Conservation (phyloP, 2,329 filamentous ascomycete species). For the Sporothrix pseudoabietina region DNA sequence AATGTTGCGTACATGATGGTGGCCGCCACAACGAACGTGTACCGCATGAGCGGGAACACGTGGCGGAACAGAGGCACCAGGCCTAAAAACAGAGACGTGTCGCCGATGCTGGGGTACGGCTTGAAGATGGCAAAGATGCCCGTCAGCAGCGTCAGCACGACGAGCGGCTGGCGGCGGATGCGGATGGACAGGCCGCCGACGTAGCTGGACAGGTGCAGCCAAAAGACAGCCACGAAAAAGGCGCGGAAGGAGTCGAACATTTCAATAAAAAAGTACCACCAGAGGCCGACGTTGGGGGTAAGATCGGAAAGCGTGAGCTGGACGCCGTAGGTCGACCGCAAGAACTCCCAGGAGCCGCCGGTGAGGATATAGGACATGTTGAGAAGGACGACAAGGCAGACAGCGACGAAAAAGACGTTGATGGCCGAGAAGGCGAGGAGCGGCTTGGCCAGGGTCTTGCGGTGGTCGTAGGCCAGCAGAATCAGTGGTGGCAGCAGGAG, state of each 20-base stretch:
- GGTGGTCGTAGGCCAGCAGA: constrained; percentile 75
- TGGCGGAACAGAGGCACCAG: constrained; percentile 86
- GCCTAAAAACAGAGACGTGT: constrained; percentile 82
- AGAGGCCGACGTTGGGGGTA: constrained; percentile 91
- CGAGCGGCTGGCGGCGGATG: constrained; percentile 81
- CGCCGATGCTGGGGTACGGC: constrained; percentile 90
- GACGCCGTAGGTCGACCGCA: constrained; percentile 87
- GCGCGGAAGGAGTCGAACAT: constrained; percentile 98
- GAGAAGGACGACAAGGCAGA: constrained; percentile 64
- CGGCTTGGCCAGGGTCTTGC: constrained; percentile 39
- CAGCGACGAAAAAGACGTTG: constrained; percentile 56
- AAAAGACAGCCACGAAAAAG: constrained; percentile 98
- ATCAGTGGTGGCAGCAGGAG: constrained; percentile 82
- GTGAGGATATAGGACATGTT: constrained; percentile 72
- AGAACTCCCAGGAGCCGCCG: constrained; percentile 80
- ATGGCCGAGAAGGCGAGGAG: constrained; percentile 55
- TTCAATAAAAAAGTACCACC: constrained; percentile 99
- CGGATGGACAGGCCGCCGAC: constrained; percentile 83
- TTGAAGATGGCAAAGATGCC: constrained; percentile 96
- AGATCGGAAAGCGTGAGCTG: constrained; percentile 89
- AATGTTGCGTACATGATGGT: constrained; percentile 85
- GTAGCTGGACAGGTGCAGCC: constrained; percentile 91
- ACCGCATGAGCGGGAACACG: constrained; percentile 88
- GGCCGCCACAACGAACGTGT: constrained; percentile 82
- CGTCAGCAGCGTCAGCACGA: constrained; percentile 78